phyloP scores from a whole-genome alignment of 2,329 filamentous ascomycete genomes.

The Epichloe gansuensis region DNA sequence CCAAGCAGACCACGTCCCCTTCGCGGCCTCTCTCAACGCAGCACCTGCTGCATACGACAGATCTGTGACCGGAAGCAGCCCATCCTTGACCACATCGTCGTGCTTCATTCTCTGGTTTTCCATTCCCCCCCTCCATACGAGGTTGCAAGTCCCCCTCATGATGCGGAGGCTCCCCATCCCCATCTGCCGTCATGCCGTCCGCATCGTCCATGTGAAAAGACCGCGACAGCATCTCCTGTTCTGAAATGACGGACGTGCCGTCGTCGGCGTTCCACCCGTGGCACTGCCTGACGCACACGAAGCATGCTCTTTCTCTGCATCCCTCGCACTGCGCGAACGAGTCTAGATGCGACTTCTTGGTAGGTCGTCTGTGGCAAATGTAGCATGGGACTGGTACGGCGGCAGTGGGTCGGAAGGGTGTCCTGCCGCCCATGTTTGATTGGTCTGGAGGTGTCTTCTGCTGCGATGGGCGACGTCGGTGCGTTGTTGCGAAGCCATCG shows the following conservation, averaged over 20 bases:
- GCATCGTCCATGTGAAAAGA: constrained; percentile 41
- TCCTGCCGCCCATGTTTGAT: constrained; percentile 6
- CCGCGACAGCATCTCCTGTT: constrained; percentile 25
- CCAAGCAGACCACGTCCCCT: constrained; percentile 54
- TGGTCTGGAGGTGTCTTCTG: constrained; percentile 13
- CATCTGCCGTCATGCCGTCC: constrained; percentile 16
- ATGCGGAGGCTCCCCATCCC: not conserved
- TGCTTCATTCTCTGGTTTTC: constrained; percentile 1
- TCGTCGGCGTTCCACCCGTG: constrained; percentile 29
- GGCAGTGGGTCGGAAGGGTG: constrained; percentile 6
- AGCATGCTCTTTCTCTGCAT: constrained; percentile 51
- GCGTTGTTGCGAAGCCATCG: constrained; percentile 7
- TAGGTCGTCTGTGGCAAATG: constrained; percentile 53
- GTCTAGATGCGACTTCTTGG: constrained; percentile 51
- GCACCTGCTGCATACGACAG: constrained; percentile 52
- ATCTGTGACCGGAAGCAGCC: constrained; percentile 31
- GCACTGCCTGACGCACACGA: constrained; percentile 55
- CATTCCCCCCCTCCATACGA: not conserved
- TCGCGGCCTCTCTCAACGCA: constrained; percentile 52
- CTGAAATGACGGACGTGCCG: constrained; percentile 12
- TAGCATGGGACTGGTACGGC: constrained; percentile 43
- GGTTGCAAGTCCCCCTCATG: constrained; percentile 4
- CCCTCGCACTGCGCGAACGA: constrained; percentile 51
- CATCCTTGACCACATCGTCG: constrained; percentile 17
- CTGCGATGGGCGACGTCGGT: constrained; percentile 16